These are phyloP conservation scores for Phytophthora pluvialis DNA, from an alignment of 352 stramenopile species.

Conservation along the genomic window DNA sequence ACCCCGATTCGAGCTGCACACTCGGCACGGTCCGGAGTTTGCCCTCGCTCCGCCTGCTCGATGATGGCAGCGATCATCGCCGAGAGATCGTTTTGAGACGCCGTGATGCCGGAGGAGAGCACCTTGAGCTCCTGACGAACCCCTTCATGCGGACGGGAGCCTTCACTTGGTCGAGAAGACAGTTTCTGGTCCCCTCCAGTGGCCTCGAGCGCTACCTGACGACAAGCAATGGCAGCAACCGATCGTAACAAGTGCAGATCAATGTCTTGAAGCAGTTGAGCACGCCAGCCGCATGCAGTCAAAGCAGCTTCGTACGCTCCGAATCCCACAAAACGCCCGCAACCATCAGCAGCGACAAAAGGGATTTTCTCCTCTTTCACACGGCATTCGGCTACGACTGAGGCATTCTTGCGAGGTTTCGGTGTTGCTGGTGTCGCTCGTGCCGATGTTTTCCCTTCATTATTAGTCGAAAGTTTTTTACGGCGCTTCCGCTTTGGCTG, in stretches of 20 bases:
- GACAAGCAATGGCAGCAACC: constrained; percentile 23
- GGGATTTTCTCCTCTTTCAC: constrained; percentile 17
- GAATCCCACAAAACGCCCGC: constrained; percentile 16
- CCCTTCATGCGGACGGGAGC: not conserved
- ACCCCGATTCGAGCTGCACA: constrained; percentile 23
- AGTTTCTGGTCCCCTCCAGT: constrained; percentile 3
- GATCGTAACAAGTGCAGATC: constrained; percentile 32
- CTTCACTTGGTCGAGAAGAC: constrained; percentile 4
- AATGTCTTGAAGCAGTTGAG: constrained; percentile 31
- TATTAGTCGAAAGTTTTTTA: constrained; percentile 20
- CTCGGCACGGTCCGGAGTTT: constrained; percentile 4
- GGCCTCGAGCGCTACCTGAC: constrained; percentile 9
- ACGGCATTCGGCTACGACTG: not conserved
- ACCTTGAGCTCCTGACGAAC: constrained; percentile 11
- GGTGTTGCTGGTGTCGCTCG: not conserved
- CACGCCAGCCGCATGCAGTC: constrained; percentile 25
- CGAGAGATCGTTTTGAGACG: constrained; percentile 32
- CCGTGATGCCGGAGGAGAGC: constrained; percentile 17
- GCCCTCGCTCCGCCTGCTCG: constrained; percentile 15
- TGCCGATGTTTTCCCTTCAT: not conserved
- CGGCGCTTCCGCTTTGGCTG: constrained; percentile 22
- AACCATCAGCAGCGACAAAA: constrained; percentile 23
- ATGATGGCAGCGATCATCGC: constrained; percentile 31
- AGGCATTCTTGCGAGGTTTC: constrained; percentile 5
- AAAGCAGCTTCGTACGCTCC: constrained; percentile 29